Evolutionary conservation across 768 basidiomycete species (phyloP).

Genomic region (Leccinum rimulosum): DNA sequence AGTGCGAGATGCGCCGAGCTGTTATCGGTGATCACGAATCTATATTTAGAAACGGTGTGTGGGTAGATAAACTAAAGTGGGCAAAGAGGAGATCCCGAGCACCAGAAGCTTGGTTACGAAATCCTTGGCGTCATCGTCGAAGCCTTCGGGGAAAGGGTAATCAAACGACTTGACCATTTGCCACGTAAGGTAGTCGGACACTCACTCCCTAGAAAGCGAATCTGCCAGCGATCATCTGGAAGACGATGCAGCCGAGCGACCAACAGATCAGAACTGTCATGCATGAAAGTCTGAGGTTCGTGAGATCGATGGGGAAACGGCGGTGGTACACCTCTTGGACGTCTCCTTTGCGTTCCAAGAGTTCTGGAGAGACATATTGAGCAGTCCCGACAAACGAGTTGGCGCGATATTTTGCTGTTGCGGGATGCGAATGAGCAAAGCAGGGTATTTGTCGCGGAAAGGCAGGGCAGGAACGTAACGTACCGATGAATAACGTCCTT

Average conservation of each 20-base stretch:
- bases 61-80: neutral
- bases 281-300: neutral
- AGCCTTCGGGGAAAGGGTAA: constrained; percentile 83
- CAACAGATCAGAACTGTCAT: constrained; percentile 86
- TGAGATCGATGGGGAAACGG: neutral
- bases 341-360: constrained; percentile 71
- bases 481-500: constrained; percentile 88
- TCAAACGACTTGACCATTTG: constrained; percentile 89
- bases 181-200: constrained; percentile 92
- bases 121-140: constrained; percentile 79
- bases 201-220: constrained; percentile 88
- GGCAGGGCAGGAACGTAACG: constrained; percentile 7
- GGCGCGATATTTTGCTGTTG: constrained; percentile 45
- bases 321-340: constrained; percentile 59
- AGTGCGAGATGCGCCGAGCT: constrained; percentile 54
- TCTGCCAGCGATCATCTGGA: constrained; percentile 50
- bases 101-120: constrained; percentile 79
- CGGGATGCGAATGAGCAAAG: constrained; percentile 9
- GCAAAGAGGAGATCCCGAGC: neutral
- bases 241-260: constrained; percentile 83
- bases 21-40: constrained; percentile 56
- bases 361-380: constrained; percentile 86
- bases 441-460: neutral
- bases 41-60: constrained; percentile 29
- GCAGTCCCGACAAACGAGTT: constrained; percentile 88